Evolutionary conservation across 345 rosid species (phyloP), one percentile per base, ranked within the genome.

Genomic region (Murraya koenigii): DNA sequence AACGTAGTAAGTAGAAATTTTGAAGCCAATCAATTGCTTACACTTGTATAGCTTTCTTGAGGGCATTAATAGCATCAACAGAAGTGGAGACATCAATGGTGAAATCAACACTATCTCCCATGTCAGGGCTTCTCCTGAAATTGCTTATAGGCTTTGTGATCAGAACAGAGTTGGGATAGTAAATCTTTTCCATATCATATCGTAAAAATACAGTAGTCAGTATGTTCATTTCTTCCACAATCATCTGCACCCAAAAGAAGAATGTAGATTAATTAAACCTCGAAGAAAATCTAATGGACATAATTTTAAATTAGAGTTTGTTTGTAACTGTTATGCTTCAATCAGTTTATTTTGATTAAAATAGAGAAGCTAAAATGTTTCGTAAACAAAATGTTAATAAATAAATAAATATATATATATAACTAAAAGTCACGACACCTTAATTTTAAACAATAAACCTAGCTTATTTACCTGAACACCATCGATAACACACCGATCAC

Each of bases 191-290:
- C 87, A 85, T 89, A 75, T 93, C 96, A 64, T 89, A 92, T 26
- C 93, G 80, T 69, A 93, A 67, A 68, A 93, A 93, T 73, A 93
- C 93, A 0, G 93, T 91, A 3, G 92, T 86, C 79, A 93, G 77
- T 23, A 93, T 93, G 86, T 93, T 93, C 97, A 93, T 93, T 84
- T 93, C 94, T 85, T 93, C 98, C 49, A 93, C 97, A 39, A 90
- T 81, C 97, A 93, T 81, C 97, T 91, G 87, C 4, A 20, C n/a
- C 23, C 6, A 56, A 63, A 52, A n/a, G 22, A 35, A 52, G 17
- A 52, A 52, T 13, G 49, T 44, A 44, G 49, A 44, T 44, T 44
- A 44, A 13, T 44, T 11, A 13, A 44, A 13, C 49, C 1, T 44
- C 5, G 0, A 44, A 11, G 49, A 44, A 41, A 44, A 11, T 44